Evolutionary conservation across 1,284 basidiomycete genomes (phyloP).

Genomic region (Puccinia coronata): DNA sequence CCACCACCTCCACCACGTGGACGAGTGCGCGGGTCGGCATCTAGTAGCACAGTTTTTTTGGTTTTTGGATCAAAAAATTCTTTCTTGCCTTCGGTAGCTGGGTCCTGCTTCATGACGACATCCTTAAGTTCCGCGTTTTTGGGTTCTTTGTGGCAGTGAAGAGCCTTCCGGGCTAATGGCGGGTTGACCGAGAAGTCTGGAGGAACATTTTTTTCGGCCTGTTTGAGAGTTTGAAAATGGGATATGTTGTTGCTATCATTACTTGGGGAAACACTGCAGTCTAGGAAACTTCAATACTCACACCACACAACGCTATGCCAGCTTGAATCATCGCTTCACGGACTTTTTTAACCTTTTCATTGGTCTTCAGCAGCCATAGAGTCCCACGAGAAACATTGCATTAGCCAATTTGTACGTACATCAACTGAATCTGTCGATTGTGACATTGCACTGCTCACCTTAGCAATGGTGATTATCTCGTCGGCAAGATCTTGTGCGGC

Average conservation of each 20-base stretch:
- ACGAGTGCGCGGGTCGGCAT: neutral
- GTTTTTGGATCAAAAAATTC: slow-evolving; percentile 31
- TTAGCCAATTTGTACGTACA: neutral
- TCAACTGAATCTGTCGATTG: neutral
- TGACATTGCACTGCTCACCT: slow-evolving; percentile 2
- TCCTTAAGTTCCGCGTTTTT: slow-evolving; percentile 2
- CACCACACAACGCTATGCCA: neutral
- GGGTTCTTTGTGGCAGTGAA: slow-evolving; percentile 12
- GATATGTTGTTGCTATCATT: neutral
- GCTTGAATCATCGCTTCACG: neutral
- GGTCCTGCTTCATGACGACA: slow-evolving; percentile 22
- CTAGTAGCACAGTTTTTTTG: slow-evolving; percentile 17
- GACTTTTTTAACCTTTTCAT: neutral
- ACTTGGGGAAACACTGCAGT: neutral
- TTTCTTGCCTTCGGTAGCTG: neutral
- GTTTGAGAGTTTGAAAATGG: neutral
- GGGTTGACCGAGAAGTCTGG: slow-evolving; percentile 6
- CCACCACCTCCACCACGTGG: slow-evolving; percentile 10
- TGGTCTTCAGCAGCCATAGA: neutral
- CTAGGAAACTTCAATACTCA: slow-evolving; percentile 9
- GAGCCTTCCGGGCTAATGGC: neutral
- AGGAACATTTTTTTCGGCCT: slow-evolving; percentile 24
- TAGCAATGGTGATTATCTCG: slow-evolving; percentile 4
- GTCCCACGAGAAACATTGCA: neutral
- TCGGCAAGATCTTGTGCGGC: slow-evolving; percentile 37